These are phyloP conservation scores for Pseudonitzschia delicatissima DNA, from an alignment of 108 stramenopile species.

Conservation along the genomic window DNA sequence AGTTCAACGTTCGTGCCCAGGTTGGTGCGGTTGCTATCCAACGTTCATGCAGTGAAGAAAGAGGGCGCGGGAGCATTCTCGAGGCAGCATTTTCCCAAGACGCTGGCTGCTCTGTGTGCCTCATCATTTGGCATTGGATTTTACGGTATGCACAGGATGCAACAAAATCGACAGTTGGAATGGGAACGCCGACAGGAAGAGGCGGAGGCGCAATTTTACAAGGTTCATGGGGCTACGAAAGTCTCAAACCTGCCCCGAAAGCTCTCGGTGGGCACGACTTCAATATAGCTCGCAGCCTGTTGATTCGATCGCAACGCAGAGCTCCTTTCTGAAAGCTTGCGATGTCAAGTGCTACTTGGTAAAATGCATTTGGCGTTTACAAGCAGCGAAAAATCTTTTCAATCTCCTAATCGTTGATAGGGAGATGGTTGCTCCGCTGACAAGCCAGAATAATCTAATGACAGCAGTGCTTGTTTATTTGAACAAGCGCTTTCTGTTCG, in stretches of 20 bases:
- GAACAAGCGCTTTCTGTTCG: too few relatives aligned
- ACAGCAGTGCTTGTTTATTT: too few relatives aligned
- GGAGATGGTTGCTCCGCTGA: too few relatives aligned
- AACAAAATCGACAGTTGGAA: conserved; percentile 1
- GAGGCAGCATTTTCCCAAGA: not conserved
- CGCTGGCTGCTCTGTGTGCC: not conserved
- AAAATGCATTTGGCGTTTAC: too few relatives aligned
- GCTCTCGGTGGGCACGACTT: too few relatives aligned
- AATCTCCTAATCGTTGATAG: too few relatives aligned
- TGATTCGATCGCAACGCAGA: conserved; percentile 1
- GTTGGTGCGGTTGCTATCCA: conserved; percentile 1
- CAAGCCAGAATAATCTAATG: too few relatives aligned
- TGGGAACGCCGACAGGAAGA: not conserved
- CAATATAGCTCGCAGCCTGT: too few relatives aligned
- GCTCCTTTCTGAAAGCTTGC: too few relatives aligned
- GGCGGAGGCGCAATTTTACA: not conserved
- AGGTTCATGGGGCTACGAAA: not conserved
- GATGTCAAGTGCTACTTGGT: too few relatives aligned
- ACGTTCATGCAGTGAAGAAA: not conserved
- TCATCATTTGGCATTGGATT: not conserved
- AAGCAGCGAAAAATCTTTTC: too few relatives aligned
- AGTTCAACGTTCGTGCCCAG: not conserved
- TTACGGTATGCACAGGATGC: not conserved
- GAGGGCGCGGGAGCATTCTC: not conserved
- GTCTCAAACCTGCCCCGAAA: not conserved